phyloP scores from a whole-genome alignment of 495 filamentous ascomycete genomes.

The Pyrenula massariospora region DNA sequence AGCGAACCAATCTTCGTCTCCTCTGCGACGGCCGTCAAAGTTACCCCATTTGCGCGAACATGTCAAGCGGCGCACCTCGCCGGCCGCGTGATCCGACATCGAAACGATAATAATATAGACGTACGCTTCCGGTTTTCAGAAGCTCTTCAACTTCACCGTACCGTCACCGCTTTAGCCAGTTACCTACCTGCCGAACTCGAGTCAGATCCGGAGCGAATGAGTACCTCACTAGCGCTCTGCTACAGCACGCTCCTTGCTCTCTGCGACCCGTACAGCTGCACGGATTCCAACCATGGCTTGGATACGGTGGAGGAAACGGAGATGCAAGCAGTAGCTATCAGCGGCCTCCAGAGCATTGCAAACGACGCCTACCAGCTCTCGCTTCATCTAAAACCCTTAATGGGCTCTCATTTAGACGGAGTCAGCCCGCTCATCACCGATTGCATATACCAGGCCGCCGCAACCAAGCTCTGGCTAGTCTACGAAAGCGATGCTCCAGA shows the following conservation, averaged over 20 bases:
- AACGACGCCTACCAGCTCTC: neutral
- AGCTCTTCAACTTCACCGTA: conserved; percentile 1
- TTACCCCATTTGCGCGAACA: neutral
- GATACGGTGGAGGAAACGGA: conserved; percentile 1
- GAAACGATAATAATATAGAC: neutral
- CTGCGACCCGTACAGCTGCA: neutral
- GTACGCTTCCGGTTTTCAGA: neutral
- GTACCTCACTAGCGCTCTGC: neutral
- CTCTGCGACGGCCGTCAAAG: neutral
- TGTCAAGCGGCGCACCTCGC: conserved; percentile 1
- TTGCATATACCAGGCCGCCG: neutral
- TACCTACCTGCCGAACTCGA: neutral
- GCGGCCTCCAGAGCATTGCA: neutral
- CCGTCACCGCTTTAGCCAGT: neutral
- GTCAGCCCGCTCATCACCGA: neutral
- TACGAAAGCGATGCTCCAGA: neutral
- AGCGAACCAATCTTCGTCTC: neutral
- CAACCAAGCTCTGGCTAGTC: conserved; percentile 1
- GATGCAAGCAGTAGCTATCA: neutral
- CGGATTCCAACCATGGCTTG: neutral
- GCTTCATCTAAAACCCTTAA: neutral
- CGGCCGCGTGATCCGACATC: neutral
- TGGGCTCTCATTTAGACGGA: neutral
- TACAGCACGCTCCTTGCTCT: neutral
- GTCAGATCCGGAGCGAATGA: neutral